These are phyloP conservation scores for Hyphopichia wangnamkhiaoensis DNA, from an alignment of 1,139 yeast species.

Conservation along the genomic window DNA sequence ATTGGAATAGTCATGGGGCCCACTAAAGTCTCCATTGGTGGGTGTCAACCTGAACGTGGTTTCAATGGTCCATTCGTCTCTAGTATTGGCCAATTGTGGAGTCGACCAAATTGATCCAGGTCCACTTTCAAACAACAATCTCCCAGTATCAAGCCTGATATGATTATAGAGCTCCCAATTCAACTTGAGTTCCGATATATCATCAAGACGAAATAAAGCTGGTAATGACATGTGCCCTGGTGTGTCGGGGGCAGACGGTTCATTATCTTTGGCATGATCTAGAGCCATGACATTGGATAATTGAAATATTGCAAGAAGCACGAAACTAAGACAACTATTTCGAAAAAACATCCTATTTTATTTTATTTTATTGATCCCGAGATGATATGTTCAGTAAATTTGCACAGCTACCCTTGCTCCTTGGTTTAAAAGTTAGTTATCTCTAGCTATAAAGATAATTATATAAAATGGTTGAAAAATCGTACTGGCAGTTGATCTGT, in stretches of 20 bases:
- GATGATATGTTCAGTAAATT: no score
- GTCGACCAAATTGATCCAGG: conserved; percentile 55
- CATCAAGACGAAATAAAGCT: conserved; percentile 25
- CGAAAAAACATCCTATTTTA: no score
- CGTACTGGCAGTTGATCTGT: no score
- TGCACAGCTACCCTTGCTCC: no score
- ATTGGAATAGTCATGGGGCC: conserved; percentile 23
- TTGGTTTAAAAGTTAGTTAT: no score
- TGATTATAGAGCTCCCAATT: conserved; percentile 33
- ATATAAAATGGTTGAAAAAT: no score
- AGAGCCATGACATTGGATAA: not conserved
- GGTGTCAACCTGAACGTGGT: conserved; percentile 56
- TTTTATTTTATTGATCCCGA: no score
- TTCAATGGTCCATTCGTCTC: conserved; percentile 60
- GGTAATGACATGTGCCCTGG: conserved; percentile 36
- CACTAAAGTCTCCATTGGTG: conserved; percentile 25
- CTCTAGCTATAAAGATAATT: no score
- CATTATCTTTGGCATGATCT: conserved; percentile 2
- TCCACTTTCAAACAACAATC: conserved; percentile 38
- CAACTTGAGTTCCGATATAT: conserved; percentile 21
- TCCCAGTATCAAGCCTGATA: conserved; percentile 37
- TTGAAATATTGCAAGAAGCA: not conserved
- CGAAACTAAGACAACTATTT: not conserved
- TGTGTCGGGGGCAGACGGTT: conserved; percentile 8
- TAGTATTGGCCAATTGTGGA: conserved; percentile 27